These are phyloP conservation scores for Suillus ampliporus DNA, from an alignment of 768 basidiomycete species.

Conservation along the genomic window DNA sequence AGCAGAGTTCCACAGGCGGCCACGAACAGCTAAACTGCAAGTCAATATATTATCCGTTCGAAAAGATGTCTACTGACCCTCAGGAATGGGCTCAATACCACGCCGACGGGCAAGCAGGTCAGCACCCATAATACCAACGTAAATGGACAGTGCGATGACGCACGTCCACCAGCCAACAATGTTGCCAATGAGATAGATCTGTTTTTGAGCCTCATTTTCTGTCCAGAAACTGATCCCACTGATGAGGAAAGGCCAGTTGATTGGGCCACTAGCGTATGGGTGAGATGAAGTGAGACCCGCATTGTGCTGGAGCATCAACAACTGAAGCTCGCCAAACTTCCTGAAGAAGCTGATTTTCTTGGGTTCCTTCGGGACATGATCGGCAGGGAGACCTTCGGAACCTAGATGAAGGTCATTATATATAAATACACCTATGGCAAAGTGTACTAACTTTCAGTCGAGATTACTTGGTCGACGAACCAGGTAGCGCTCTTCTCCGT, in stretches of 20 bases:
- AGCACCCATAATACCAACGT: conserved; percentile 87
- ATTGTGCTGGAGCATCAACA: conserved; percentile 98
- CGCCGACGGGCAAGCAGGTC: conserved; percentile 89
- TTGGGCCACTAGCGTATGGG: conserved; percentile 93
- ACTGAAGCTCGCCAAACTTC: conserved; percentile 92
- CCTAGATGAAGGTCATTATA: conserved; percentile 38
- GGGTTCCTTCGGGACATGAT: conserved; percentile 64
- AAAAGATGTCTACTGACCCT: conserved; percentile 60
- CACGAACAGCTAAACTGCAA: conserved; percentile 72
- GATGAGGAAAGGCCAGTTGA: conserved; percentile 98
- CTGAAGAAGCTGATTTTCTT: conserved; percentile 91
- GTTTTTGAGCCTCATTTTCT: conserved; percentile 77
- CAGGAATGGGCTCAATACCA: conserved; percentile 83
- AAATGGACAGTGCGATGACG: conserved; percentile 84
- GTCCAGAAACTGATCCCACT: conserved; percentile 99
- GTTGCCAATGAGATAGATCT: conserved; percentile 97
- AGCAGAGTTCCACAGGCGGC: conserved; percentile 92
- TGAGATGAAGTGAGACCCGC: conserved; percentile 98
- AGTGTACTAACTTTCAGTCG: conserved; percentile 64
- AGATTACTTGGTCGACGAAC: conserved; percentile 85
- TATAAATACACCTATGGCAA: background rate
- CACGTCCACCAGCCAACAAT: conserved; percentile 95
- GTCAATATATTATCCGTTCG: conserved; percentile 9
- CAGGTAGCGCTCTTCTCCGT: conserved; percentile 83
- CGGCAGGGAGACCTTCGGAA: conserved; percentile 56